A percentile compares a stretch with the other conserved stretches of the same genome.
phyloP scores from a whole-genome alignment of 306 rosid species.

The Glycine latifolia region DNA sequence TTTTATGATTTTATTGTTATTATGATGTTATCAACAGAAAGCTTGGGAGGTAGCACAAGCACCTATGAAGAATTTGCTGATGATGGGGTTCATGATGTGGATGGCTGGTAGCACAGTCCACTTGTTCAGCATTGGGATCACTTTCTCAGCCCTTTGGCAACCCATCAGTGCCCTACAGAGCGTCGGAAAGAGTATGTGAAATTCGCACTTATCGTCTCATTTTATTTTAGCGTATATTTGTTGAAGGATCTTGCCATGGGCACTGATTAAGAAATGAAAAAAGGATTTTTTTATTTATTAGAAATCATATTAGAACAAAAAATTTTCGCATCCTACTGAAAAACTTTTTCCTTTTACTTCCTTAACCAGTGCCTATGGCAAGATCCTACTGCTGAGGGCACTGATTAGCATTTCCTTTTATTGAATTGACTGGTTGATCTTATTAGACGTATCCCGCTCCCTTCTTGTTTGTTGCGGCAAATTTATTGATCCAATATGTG shows the following conservation, averaged over 20 bases:
- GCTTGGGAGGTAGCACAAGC: conserved; percentile 99
- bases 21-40: conserved; percentile 64
- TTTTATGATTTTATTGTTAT: too few relatives aligned
- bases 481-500: neutral
- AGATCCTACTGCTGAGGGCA: too few relatives aligned
- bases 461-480: neutral
- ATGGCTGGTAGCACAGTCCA: conserved; percentile 99
- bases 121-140: conserved; percentile 95
- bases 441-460: neutral
- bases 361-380: too few relatives aligned
- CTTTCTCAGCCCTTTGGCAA: conserved; percentile 99
- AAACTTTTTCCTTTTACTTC: too few relatives aligned
- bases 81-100: conserved; percentile 99
- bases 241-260: neutral
- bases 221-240: neutral
- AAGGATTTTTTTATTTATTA: too few relatives aligned
- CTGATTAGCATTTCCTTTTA: too few relatives aligned
- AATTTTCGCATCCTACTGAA: too few relatives aligned
- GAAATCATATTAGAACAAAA: too few relatives aligned
- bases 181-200: conserved; percentile 75
- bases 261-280: too few relatives aligned
- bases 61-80: conserved; percentile 90
- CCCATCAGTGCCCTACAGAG: conserved; percentile 94
- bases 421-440: neutral
- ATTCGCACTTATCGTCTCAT: neutral